Conservation (phyloP, 257 asterid genomes). For the Scutellaria galericulata region DNA sequence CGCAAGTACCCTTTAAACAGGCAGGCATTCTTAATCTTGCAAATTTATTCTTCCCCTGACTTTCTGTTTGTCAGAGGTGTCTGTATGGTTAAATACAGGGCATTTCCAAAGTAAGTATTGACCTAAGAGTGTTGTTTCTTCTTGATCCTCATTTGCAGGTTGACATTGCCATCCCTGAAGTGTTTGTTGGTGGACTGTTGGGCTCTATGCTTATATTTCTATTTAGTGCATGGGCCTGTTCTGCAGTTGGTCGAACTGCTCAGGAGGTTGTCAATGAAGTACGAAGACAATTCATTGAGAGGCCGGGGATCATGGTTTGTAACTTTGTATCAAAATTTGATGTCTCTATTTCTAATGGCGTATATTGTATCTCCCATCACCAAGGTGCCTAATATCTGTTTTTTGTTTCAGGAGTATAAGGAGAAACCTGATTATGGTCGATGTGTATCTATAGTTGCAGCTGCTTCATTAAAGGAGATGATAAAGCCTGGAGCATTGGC, state of each 20-base stretch:
- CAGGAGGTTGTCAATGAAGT: slow-evolving; percentile 99
- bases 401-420: slow-evolving; percentile 74
- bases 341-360: slow-evolving; percentile 15
- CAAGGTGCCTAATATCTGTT: slow-evolving; percentile 29
- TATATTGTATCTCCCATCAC: slow-evolving; percentile 23
- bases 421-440: slow-evolving; percentile 98
- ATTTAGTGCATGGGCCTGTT: slow-evolving; percentile 99
- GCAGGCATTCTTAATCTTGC: slow-evolving; percentile 38
- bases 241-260: slow-evolving; percentile 98
- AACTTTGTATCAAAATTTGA: slow-evolving; percentile 43
- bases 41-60: slow-evolving; percentile 4
- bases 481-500: slow-evolving; percentile 98
- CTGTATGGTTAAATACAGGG: slow-evolving; percentile 13
- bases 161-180: slow-evolving; percentile 98
- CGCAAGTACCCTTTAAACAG: slow-evolving; percentile 75
- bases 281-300: slow-evolving; percentile 96
- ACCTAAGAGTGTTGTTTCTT: slow-evolving; percentile 16
- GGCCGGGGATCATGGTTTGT: slow-evolving; percentile 99
- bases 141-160: slow-evolving; percentile 57
- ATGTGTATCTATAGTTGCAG: slow-evolving; percentile 97
- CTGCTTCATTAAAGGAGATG: slow-evolving; percentile 99
- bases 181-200: slow-evolving; percentile 90
- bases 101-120: background rate
- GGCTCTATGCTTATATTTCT: slow-evolving; percentile 97
- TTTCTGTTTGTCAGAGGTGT: slow-evolving; percentile 16